phyloP scores from a whole-genome alignment of 441 rosid species.

The Arabidopsis lyrata region DNA sequence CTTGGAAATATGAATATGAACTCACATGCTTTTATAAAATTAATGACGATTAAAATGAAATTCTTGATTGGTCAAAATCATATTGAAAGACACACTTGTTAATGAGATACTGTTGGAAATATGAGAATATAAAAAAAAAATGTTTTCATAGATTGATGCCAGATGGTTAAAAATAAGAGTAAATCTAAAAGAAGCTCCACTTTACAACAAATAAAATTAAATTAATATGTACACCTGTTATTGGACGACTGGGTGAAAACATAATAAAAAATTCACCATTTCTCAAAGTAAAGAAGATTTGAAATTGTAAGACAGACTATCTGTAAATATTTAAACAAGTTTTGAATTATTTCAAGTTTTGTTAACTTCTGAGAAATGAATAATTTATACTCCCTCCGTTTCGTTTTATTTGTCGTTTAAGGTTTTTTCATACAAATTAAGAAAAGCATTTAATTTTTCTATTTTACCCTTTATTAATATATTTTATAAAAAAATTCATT shows the following conservation, averaged over 20 bases:
- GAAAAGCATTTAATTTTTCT: too few species aligned
- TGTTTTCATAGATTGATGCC: not conserved
- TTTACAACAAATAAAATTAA: not conserved
- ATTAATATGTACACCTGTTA: not conserved
- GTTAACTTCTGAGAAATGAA: too few species aligned
- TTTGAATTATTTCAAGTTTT: too few species aligned
- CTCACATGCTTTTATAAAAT: not conserved
- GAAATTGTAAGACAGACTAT: too few species aligned
- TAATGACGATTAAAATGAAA: not conserved
- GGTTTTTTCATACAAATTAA: too few species aligned
- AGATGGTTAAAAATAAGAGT: not conserved
- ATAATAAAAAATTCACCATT: not conserved
- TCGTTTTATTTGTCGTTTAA: too few species aligned
- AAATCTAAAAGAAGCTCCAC: not conserved
- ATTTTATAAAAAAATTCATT: too few species aligned
- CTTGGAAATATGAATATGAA: not conserved
- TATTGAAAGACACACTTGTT: not conserved
- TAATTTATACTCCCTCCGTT: too few species aligned
- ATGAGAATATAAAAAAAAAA: too few species aligned
- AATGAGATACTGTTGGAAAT: not conserved
- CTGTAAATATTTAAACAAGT: too few species aligned
- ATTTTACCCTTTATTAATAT: too few species aligned
- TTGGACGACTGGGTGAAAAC: not conserved
- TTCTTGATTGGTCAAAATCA: not conserved
- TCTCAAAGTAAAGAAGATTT: not conserved